phyloP scores from a whole-genome alignment of 148 eudicot genomes.

The Fagopyrum homotropicum region DNA sequence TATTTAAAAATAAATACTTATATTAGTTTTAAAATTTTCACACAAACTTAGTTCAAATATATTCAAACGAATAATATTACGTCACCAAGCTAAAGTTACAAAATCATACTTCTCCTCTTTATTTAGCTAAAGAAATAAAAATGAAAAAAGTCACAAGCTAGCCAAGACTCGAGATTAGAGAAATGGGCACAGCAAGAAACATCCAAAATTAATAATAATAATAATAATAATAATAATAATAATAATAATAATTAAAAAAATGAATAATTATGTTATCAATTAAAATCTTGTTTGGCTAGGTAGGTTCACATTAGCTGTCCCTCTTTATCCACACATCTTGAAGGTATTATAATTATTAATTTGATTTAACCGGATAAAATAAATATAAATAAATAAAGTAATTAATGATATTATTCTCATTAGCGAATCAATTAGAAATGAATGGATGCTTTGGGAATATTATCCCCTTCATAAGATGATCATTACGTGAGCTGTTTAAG shows the following conservation, averaged over 20 bases:
- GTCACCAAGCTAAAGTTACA: not conserved
- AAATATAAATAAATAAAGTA: not conserved
- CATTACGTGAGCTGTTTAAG: slow-evolving; percentile 6
- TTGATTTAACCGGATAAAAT: not conserved
- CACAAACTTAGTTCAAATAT: no score
- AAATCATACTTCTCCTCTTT: not conserved
- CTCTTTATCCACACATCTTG: slow-evolving; percentile 2
- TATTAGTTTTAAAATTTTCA: no score
- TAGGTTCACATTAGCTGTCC: not conserved
- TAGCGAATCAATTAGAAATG: slow-evolving; percentile 6
- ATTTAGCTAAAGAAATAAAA: not conserved
- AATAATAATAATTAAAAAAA: not conserved
- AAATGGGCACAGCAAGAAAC: not conserved
- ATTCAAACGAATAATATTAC: no score
- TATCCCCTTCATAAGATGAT: not conserved
- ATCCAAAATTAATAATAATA: not conserved
- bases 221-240: not conserved
- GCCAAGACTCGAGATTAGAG: not conserved
- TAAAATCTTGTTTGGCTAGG: not conserved
- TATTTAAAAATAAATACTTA: no score
- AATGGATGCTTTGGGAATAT: slow-evolving; percentile 5
- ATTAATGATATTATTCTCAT: slow-evolving; percentile 7
- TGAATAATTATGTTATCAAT: slow-evolving; percentile 2
- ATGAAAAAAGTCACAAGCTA: not conserved
- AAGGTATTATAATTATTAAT: not conserved